phyloP scores from a whole-genome alignment of 2,329 filamentous ascomycete genomes.

The Xylaria sp. region DNA sequence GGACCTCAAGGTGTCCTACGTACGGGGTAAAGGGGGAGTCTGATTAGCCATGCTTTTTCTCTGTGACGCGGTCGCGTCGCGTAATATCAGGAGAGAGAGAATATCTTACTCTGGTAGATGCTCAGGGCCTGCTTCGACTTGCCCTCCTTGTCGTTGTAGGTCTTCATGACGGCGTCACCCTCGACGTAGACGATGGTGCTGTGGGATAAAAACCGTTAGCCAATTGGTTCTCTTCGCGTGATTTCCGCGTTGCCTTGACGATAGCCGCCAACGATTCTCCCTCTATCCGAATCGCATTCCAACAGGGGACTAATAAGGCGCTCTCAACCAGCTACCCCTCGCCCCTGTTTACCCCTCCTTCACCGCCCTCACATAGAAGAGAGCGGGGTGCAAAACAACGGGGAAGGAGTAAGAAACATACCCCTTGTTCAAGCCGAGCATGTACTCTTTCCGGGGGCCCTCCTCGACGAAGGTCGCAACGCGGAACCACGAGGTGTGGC shows the following conservation, averaged over 20 bases:
- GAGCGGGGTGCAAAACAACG: not conserved
- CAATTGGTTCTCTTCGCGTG: not conserved
- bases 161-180: conserved; percentile 67
- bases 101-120: conserved; percentile 69
- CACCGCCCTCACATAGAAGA: conserved; percentile 1
- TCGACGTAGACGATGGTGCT: conserved; percentile 80
- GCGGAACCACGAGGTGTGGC: conserved; percentile 79
- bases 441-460: conserved; percentile 63
- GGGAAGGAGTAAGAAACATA: conserved; percentile 43
- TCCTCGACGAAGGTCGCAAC: conserved; percentile 67
- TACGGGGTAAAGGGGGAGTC: conserved; percentile 3
- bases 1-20: conserved; percentile 44
- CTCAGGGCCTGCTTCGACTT: conserved; percentile 59
- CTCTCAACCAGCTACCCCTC: too few relatives aligned
- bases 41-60: not conserved
- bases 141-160: conserved; percentile 65
- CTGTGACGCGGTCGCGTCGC: not conserved
- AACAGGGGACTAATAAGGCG: too few relatives aligned
- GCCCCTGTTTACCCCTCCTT: too few relatives aligned
- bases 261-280: too few relatives aligned
- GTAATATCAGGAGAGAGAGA: not conserved
- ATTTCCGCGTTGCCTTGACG: too few relatives aligned
- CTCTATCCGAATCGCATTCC: too few relatives aligned
- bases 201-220: not conserved
- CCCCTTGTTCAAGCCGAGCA: conserved; percentile 78